Base-by-base conservation (phyloP, 129 eudicot species). In the Chrysanthemum makinoi region DNA sequence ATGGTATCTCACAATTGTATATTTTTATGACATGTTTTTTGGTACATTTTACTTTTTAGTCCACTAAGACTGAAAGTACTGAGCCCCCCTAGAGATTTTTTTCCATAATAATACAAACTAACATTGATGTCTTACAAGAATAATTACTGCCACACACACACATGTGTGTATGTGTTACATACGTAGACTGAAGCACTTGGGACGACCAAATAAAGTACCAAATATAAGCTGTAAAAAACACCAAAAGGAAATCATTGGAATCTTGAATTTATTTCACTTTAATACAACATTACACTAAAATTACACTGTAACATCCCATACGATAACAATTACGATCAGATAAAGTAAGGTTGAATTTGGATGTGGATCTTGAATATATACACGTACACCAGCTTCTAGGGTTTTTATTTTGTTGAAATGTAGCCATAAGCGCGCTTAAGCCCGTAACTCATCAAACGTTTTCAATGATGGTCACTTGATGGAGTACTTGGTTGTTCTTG, bases 141-240 rank as follows among this genome's bases (percentile, higher is more conserved):
- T 69, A 69, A 77, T 77, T 77, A 69, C 76, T 70, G 66, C 50
- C 75, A 68, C 63, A 62, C 49, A 51, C 72, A 67, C 56, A 71
- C 13, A 30, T 20, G 19, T 58, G 75, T 68, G 63, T 62, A 54
- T 53, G 66, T 75, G 59, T 44, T 61, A n/a, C 43, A 43, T 56
- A 61, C 65, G 59, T 50, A 50, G 70, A 43, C 66, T 24, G 17
- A 39, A 70, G 49, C 70, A 62, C 70, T 57, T 75, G 60, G 52
- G 28, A 47, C 48, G 13, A 61, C 75, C 49, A 62, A 51, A 63
- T 69, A 69, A 30, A 52, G 63, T 70, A 35, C 52, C 46, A 39
- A 39, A 39, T 19, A 59, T 49, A 63, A 20, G 53, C 26, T 4
- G 46, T 65, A 64, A 53, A 46, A 49, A 62, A 30, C 2, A 10